Evolutionary conservation across 1,284 basidiomycete genomes (phyloP), one percentile per base, ranked within the genome.

Genomic region (Boletellus deceptivus): DNA sequence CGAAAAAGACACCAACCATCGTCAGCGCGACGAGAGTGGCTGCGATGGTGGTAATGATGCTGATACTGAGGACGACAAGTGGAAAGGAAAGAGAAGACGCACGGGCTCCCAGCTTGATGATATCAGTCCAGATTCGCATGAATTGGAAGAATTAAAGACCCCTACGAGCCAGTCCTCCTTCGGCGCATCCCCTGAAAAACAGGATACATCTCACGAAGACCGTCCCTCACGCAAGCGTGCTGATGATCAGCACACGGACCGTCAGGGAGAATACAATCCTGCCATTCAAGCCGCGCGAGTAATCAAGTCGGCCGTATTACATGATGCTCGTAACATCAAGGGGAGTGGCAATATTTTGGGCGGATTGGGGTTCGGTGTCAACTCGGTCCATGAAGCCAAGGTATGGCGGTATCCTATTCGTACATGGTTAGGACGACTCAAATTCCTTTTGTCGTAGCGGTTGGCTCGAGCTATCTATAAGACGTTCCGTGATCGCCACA

Each of bases 261-360:
- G 53, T 29, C 60, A 56, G 7, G 50, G 67, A 60, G 72, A 67
- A 35, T 64, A 67, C 13, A 72, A 71, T 46, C 60, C 69, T 14
- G 68, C 84, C 14, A 65, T 75, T 14, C 73, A 78, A 47, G 83
- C 85, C 11, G 85, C 82, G 1, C 83, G 78, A 62, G 80, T 72
- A n/a, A 57, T 89, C 37, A 86, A 83, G 69, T 76, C 75, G 22
- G 84, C 83, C 3, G 76, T 87, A 3, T 65, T 89, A 43, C 86
- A 89, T 58, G 87, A 89, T 65, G 86, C 87, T 33, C 75, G 86
- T 17, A 87, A 87, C 59, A 74, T 89, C 53, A 74, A 71, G 51
- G 82, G 85, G 8, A 72, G 73, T n/a, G 72, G 74, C 18, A 68
- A 73, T 14, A 72, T 71, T 34, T 58, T 70, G 11, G 70, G 63